A percentile compares a stretch with the other conserved stretches of the same genome.
Conservation (phyloP, 2,329 filamentous ascomycete genomes). For the Fusarium solani-melongenae region DNA sequence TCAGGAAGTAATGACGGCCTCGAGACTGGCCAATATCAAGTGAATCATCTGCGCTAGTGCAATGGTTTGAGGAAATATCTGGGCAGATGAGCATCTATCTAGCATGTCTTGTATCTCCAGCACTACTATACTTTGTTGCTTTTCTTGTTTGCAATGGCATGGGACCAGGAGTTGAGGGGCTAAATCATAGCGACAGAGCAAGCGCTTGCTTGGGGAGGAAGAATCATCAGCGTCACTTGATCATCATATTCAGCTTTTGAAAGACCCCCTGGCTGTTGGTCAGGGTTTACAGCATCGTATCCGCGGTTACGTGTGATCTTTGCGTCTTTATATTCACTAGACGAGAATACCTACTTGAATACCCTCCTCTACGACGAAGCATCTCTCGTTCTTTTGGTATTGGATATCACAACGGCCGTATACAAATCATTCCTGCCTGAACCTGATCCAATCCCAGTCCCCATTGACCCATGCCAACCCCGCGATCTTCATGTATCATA, state of each 20-base stretch:
- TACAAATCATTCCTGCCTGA: constrained; percentile 9
- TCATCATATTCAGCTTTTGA: constrained; percentile 8
- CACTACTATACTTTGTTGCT: constrained; percentile 13
- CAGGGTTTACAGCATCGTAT: constrained; percentile 12
- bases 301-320: constrained; percentile 5
- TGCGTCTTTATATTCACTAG: constrained; percentile 6
- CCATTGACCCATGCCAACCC: not conserved
- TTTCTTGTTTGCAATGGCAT: constrained; percentile 38
- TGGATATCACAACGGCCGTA: constrained; percentile 34
- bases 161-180: constrained; percentile 38
- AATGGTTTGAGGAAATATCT: not conserved
- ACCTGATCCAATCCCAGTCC: constrained; percentile 17
- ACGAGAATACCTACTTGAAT: constrained; percentile 13
- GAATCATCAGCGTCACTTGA: constrained; percentile 16
- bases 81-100: constrained; percentile 1
- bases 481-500: not conserved
- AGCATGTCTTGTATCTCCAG: constrained; percentile 23
- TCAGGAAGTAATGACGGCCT: constrained; percentile 59
- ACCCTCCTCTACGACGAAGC: constrained; percentile 9
- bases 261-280: not conserved
- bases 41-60: not conserved
- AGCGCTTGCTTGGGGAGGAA: constrained; percentile 7
- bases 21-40: not conserved
- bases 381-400: constrained; percentile 19
- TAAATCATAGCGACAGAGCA: constrained; percentile 24